These are phyloP conservation scores for Pyrrhoderma lamaoense DNA, from an alignment of 1,284 basidiomycete genomes.

Conservation along the genomic window DNA sequence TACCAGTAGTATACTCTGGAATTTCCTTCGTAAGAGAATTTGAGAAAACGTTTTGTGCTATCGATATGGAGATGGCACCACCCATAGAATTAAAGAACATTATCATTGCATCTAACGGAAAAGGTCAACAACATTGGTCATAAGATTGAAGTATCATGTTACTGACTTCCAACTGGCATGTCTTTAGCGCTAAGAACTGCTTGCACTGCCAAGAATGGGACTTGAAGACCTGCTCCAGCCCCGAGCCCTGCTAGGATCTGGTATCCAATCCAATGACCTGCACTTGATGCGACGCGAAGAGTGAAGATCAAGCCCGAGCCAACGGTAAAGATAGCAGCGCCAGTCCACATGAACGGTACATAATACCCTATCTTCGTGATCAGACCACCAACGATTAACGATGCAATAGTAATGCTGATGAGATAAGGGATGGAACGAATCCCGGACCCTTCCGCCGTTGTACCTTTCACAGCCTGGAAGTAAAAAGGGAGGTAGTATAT, in stretches of 20 bases:
- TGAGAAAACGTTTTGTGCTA: slow-evolving; percentile 22
- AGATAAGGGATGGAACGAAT: slow-evolving; percentile 61
- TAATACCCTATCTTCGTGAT: slow-evolving; percentile 32
- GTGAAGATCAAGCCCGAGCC: slow-evolving; percentile 39
- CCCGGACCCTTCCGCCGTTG: slow-evolving; percentile 44
- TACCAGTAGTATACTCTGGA: slow-evolving; percentile 18
- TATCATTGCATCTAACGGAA: slow-evolving; percentile 17
- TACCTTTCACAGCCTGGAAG: slow-evolving; percentile 35
- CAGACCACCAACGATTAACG: slow-evolving; percentile 31
- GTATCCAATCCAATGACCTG: slow-evolving; percentile 33
- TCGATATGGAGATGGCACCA: slow-evolving; percentile 22
- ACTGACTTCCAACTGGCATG: slow-evolving; percentile 18
- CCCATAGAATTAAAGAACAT: slow-evolving; percentile 22
- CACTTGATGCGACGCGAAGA: slow-evolving; percentile 26
- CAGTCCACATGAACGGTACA: slow-evolving; percentile 31
- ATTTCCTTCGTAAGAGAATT: slow-evolving; percentile 19
- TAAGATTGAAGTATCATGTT: background rate
- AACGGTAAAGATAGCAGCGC: slow-evolving; percentile 28
- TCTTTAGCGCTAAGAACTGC: slow-evolving; percentile 15
- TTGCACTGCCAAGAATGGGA: slow-evolving; percentile 18
- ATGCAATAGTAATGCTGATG: slow-evolving; percentile 41
- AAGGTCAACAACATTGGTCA: background rate
- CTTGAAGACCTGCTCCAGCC: slow-evolving; percentile 17
- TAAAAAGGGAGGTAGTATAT: slow-evolving; percentile 33
- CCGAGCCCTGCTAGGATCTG: slow-evolving; percentile 27